Evolutionary conservation across 805 yeast species (phyloP).

Genomic region (Starmerella vitae): DNA sequence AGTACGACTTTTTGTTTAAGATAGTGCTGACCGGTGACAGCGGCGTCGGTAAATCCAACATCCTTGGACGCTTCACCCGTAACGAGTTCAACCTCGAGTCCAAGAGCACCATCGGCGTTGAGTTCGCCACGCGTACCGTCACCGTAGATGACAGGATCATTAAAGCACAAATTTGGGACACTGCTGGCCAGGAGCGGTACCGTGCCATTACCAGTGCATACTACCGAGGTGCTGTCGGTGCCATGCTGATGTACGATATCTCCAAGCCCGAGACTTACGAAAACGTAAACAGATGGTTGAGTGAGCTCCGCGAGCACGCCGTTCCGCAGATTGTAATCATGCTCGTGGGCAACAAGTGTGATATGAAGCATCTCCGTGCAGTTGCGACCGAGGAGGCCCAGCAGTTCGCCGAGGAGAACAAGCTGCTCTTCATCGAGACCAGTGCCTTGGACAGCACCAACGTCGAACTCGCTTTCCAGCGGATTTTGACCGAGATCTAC

Average conservation of each 20-base stretch:
- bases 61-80: constrained; percentile 83
- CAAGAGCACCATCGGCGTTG: constrained; percentile 93
- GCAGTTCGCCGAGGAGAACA: constrained; percentile 71
- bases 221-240: constrained; percentile 97
- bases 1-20: constrained; percentile 85
- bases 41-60: constrained; percentile 92
- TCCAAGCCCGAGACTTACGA: constrained; percentile 82
- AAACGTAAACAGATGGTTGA: constrained; percentile 85
- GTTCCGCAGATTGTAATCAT: constrained; percentile 94
- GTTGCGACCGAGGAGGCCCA: constrained; percentile 97
- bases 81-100: constrained; percentile 92
- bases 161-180: constrained; percentile 97
- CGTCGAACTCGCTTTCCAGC: constrained; percentile 89
- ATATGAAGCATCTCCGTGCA: constrained; percentile 83
- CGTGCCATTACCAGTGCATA: constrained; percentile 96
- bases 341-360: constrained; percentile 94
- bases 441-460: constrained; percentile 88
- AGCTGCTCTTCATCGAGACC: constrained; percentile 85
- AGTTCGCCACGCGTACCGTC: constrained; percentile 91
- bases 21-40: constrained; percentile 92
- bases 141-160: constrained; percentile 92
- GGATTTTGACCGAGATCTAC: constrained; percentile 80
- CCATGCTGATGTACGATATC: constrained; percentile 87
- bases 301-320: constrained; percentile 90
- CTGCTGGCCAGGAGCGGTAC: constrained; percentile 98